phyloP scores from a whole-genome alignment of 2,329 filamentous ascomycete species.

The Cadophora gregata region DNA sequence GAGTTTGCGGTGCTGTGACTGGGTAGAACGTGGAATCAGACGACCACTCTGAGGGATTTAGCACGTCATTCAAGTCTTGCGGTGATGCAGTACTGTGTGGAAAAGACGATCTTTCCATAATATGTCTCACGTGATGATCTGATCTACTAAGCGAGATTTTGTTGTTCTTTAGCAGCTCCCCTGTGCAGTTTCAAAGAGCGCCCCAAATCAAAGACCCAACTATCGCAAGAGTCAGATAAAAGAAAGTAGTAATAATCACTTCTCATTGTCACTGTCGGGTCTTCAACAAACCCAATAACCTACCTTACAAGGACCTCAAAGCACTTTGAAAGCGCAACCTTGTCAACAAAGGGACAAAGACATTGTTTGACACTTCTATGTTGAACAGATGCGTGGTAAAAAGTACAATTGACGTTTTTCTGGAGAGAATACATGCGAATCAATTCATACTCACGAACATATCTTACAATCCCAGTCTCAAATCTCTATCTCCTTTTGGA shows the following conservation, averaged over 20 bases:
- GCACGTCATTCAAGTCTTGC: too few species aligned
- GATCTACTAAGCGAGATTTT: neutral
- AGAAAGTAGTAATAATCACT: neutral
- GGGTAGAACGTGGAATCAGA: constrained; percentile 18
- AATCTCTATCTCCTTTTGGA: neutral
- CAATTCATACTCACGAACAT: neutral
- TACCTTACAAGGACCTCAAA: neutral
- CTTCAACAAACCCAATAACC: neutral
- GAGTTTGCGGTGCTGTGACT: constrained; percentile 42
- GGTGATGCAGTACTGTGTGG: too few species aligned
- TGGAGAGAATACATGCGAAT: neutral
- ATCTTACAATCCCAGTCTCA: neutral
- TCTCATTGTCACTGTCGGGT: too few species aligned
- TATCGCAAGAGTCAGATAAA: neutral
- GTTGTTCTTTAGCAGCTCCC: neutral
- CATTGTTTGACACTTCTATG: neutral
- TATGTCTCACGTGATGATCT: too few species aligned
- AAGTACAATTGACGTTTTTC: neutral
- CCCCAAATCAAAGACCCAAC: neutral
- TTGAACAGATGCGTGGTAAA: neutral
- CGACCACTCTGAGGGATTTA: too few species aligned
- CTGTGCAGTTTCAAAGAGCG: neutral
- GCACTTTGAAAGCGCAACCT: neutral
- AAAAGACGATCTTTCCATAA: too few species aligned
- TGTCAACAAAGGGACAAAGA: neutral